These are phyloP conservation scores for Cladosporium sp. DNA, from an alignment of 2,329 filamentous ascomycete genomes.

Conservation along the genomic window DNA sequence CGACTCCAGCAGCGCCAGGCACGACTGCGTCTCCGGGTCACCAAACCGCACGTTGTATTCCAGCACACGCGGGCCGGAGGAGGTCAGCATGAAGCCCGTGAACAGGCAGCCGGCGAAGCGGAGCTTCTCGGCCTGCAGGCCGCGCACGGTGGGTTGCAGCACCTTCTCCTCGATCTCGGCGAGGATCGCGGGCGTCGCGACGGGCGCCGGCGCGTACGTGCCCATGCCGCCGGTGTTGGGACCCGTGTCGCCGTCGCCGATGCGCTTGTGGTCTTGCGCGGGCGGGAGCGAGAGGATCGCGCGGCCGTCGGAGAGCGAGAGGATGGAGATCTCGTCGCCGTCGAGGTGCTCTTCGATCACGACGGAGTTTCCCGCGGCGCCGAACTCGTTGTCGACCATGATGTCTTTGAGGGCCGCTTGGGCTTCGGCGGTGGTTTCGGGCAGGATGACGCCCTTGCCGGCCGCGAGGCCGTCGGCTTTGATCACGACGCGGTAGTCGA, in stretches of 20 bases:
- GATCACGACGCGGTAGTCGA: constrained; percentile 75
- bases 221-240: constrained; percentile 98
- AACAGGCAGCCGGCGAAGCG: constrained; percentile 72
- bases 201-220: constrained; percentile 72
- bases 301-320: constrained; percentile 87
- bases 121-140: constrained; percentile 70
- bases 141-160: constrained; percentile 81
- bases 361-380: constrained; percentile 77
- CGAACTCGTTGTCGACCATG: constrained; percentile 85
- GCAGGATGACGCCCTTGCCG: constrained; percentile 93
- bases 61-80: constrained; percentile 69
- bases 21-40: constrained; percentile 84
- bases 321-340: constrained; percentile 85
- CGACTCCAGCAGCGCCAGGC: constrained; percentile 74
- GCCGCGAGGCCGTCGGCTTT: constrained; percentile 89
- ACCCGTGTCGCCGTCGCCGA: constrained; percentile 81
- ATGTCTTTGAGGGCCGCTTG: constrained; percentile 76
- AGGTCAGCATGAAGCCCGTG: constrained; percentile 90
- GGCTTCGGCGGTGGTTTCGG: constrained; percentile 73
- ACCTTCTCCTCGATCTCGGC: constrained; percentile 73
- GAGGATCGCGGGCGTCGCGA: constrained; percentile 55
- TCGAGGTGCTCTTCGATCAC: constrained; percentile 92
- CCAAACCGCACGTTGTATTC: constrained; percentile 94
- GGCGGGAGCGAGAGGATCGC: constrained; percentile 77
- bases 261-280: constrained; percentile 94